phyloP scores from a whole-genome alignment of 148 eudicot species.

The Camellia granthamiana region DNA sequence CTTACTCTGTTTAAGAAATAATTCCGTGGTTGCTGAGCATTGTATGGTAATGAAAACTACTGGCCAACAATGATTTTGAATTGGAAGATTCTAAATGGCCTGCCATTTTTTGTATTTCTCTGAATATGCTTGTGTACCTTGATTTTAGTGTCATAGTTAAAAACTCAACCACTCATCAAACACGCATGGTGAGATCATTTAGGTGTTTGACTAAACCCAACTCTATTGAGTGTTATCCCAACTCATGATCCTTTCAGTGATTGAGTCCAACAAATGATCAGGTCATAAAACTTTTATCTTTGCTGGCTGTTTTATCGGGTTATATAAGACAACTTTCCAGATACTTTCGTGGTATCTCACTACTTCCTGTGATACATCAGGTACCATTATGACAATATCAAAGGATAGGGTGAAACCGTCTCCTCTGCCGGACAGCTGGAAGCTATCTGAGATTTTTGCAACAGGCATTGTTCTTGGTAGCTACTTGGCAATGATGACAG shows the following conservation, averaged over 20 bases:
- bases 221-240: no score
- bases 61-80: neutral
- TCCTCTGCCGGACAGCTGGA: slow-evolving; percentile 98
- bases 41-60: neutral
- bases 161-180: neutral
- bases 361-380: slow-evolving; percentile 35
- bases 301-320: neutral
- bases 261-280: neutral
- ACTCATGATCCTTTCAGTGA: neutral
- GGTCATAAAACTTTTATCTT: neutral
- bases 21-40: neutral
- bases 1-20: neutral
- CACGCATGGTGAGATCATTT: no score
- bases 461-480: slow-evolving; percentile 90
- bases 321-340: neutral
- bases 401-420: slow-evolving; percentile 99
- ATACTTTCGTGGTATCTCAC: slow-evolving; percentile 9
- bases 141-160: neutral
- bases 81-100: neutral
- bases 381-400: slow-evolving; percentile 98
- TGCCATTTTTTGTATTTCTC: neutral
- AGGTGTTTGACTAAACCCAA: no score
- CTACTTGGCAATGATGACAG: slow-evolving; percentile 97
- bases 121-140: neutral
- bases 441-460: slow-evolving; percentile 87